phyloP scores from a whole-genome alignment of 2,329 filamentous ascomycete species.

The Calonectria pteridis region DNA sequence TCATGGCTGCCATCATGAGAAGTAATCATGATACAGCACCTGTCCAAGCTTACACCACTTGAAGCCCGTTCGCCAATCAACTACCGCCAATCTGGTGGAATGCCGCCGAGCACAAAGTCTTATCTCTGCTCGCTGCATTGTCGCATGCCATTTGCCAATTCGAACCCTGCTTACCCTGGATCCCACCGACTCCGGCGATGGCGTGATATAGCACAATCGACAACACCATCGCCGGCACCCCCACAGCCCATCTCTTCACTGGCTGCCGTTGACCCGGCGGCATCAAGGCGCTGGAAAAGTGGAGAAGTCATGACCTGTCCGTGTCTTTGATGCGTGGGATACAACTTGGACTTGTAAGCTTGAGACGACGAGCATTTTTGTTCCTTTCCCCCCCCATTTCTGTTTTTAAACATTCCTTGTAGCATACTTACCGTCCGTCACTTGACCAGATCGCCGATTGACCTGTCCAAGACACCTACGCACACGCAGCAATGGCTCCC shows the following conservation, averaged over 20 bases:
- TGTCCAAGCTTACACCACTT: not conserved
- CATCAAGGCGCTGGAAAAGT: constrained; percentile 2
- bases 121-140: not conserved
- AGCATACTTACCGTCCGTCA: not conserved
- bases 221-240: not conserved
- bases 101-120: not conserved
- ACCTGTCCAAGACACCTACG: not conserved
- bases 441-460: not conserved
- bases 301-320: constrained; percentile 2
- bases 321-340: not conserved
- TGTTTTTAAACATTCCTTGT: not conserved
- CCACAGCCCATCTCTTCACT: constrained; percentile 4
- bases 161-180: not conserved
- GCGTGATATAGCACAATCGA: constrained; percentile 24
- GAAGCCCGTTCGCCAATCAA: not conserved
- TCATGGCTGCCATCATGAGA: not conserved
- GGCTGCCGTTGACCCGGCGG: constrained; percentile 18
- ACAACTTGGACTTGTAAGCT: not conserved
- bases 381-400: not conserved
- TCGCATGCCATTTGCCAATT: not conserved
- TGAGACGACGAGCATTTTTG: not conserved
- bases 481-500: constrained; percentile 19
- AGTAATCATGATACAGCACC: not conserved
- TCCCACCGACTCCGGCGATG: constrained; percentile 22
- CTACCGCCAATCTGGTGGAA: not conserved